phyloP scores from a whole-genome alignment of 345 rosid species.

The Bruguiera gymnorhiza region DNA sequence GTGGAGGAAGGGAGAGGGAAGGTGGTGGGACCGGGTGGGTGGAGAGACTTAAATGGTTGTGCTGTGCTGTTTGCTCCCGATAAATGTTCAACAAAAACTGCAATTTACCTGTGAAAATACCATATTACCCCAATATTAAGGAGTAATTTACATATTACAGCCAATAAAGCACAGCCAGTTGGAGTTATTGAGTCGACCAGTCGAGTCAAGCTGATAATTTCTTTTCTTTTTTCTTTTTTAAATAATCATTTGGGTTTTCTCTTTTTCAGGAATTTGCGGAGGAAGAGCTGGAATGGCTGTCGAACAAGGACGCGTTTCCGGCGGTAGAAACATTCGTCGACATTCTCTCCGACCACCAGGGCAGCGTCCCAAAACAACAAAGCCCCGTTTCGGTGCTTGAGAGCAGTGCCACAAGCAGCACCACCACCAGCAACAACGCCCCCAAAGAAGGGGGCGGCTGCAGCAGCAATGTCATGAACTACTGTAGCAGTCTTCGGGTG shows the following conservation, averaged over 20 bases:
- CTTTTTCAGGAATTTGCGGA: constrained; percentile 49
- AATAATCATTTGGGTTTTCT: background rate
- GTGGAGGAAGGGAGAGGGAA: background rate
- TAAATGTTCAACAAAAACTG: constrained; percentile 27
- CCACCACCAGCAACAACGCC: constrained; percentile 25
- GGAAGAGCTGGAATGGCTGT: constrained; percentile 86
- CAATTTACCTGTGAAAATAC: constrained; percentile 3
- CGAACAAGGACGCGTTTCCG: constrained; percentile 73
- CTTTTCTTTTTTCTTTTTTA: too few relatives aligned
- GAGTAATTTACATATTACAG: background rate
- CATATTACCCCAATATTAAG: background rate
- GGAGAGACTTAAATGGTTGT: constrained; percentile 30
- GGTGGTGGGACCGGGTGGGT: too few relatives aligned
- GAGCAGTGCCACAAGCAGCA: constrained; percentile 46
- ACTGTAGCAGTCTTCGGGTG: constrained; percentile 35
- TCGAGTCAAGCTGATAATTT: constrained; percentile 13
- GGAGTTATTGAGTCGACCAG: constrained; percentile 9
- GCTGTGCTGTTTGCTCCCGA: constrained; percentile 51
- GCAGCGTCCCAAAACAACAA: constrained; percentile 31
- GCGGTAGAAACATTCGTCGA: constrained; percentile 56
- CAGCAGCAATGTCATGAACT: constrained; percentile 31
- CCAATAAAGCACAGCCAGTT: background rate
- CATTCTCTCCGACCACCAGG: constrained; percentile 28
- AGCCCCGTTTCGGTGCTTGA: constrained; percentile 73
- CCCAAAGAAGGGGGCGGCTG: constrained; percentile 19